These are phyloP conservation scores for Raphanus hybrid DNA, from an alignment of 441 rosid species.

Conservation along the genomic window DNA sequence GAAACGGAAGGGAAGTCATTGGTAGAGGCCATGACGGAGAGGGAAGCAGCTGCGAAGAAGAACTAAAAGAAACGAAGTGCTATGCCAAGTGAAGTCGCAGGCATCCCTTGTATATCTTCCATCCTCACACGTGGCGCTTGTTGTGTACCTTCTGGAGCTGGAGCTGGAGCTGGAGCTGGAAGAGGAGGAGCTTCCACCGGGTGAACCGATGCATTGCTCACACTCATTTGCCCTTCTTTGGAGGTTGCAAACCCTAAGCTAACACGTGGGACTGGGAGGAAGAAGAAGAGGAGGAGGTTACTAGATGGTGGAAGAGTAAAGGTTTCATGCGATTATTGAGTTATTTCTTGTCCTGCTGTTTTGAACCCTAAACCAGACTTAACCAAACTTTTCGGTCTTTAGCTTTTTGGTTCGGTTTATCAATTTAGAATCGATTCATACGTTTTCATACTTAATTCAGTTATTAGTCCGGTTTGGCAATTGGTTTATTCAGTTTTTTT, in stretches of 20 bases:
- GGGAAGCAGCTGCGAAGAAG: slow-evolving; percentile 59
- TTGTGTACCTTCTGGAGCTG: slow-evolving; percentile 43
- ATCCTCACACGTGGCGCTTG: slow-evolving; percentile 71
- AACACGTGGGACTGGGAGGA: no score
- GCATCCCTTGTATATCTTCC: slow-evolving; percentile 88
- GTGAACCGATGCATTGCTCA: slow-evolving; percentile 80
- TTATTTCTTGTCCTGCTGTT: neutral
- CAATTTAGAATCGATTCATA: no score
- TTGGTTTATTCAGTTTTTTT: no score
- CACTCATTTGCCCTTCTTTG: slow-evolving; percentile 42
- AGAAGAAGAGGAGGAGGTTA: slow-evolving; percentile 14
- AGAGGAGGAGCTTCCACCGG: slow-evolving; percentile 84
- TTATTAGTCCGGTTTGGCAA: no score
- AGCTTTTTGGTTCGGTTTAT: no score
- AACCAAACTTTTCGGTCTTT: slow-evolving; percentile 1
- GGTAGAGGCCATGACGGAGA: slow-evolving; percentile 78
- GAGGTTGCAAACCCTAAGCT: no score
- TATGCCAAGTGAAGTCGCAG: slow-evolving; percentile 82
- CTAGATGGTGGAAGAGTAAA: slow-evolving; percentile 7
- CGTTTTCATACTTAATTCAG: no score
- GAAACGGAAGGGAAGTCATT: slow-evolving; percentile 73
- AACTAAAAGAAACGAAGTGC: slow-evolving; percentile 68
- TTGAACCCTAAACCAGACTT: neutral
- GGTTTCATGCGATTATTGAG: slow-evolving; percentile 12
- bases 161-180: neutral